Base-by-base conservation (phyloP, 805 yeast genomes). In the Spathaspora sp. region DNA sequence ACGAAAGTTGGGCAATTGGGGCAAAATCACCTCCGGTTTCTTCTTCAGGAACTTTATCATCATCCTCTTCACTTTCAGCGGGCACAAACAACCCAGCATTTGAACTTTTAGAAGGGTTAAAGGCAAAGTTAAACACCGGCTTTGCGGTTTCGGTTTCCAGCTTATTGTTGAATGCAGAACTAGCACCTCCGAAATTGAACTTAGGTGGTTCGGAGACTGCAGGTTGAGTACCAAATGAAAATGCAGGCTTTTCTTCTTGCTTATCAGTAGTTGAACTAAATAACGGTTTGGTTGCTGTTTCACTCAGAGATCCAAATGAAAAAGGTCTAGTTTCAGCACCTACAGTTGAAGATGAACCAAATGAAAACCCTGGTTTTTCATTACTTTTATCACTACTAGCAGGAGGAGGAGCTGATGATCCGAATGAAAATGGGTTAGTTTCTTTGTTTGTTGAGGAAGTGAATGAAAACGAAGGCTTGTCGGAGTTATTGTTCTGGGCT, bases 11-110 rank as follows among this genome's bases (percentile, higher is more conserved):
- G 1, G 67, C 75, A 44, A 72, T 64, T 1, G 76, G 74, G 11
- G 51, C 51, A 56, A 77, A 82, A 56, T 81, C 75, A 1, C 76
- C 81, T 42, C 75, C 76, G 4, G 75, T 77, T 52, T 76, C 78
- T 45, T 71, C 80, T 40, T 68, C 74, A 12, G 67, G 68, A 3
- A 69, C 79, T 20, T 60, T 67, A 5, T 50, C 55, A 16, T 52
- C 55, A 16, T 50, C 51, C n/a, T 19, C 46, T 19, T 20, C 50
- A 14, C 19, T 18, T 23, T 46, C 16, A 3, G 40, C n/a, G 6
- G 2, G 40, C 2, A 18, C 32, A 23, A 31, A 31, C 20, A 45
- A 47, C 18, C 35, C 32, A 38, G n/a, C 14, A 16, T 12, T 40
- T 8, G 26, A 16, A 17, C 43, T 40, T 4, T 63, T 42, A 16